Percentiles rank a stretch among this genome's conserved stretches.
phyloP scores from a whole-genome alignment of 2,329 filamentous ascomycete species.

The Fusarium coffeatum region DNA sequence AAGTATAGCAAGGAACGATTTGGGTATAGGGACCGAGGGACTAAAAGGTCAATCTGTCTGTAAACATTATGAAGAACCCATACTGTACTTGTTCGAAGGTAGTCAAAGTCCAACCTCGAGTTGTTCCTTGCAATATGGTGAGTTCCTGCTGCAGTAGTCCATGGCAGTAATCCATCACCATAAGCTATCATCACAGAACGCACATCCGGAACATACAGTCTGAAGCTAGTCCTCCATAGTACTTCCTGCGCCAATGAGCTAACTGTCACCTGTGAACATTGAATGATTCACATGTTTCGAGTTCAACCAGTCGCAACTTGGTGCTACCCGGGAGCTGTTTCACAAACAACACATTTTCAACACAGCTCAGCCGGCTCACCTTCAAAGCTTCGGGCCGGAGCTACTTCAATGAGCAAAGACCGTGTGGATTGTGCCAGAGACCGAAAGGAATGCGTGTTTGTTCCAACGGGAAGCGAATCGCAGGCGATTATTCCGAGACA shows the following conservation, averaged over 20 bases:
- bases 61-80: neutral
- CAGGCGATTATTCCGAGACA: neutral
- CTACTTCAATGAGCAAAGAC: neutral
- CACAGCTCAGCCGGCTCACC: neutral
- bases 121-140: neutral
- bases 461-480: neutral
- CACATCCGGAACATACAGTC: neutral
- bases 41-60: neutral
- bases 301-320: conserved; percentile 29
- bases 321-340: conserved; percentile 37
- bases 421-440: conserved; percentile 2
- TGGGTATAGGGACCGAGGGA: neutral
- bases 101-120: neutral
- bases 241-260: neutral
- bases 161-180: neutral
- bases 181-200: neutral
- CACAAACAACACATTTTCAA: conserved; percentile 17
- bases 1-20: neutral
- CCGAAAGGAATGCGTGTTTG: neutral
- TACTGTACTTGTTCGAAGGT: neutral
- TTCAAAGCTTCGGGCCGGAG: neutral
- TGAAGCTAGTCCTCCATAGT: neutral
- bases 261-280: conserved; percentile 9
- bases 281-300: conserved; percentile 15
- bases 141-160: neutral